These are phyloP conservation scores for Solanum pennellii DNA, from an alignment of 257 asterid genomes.

Conservation along the genomic window DNA sequence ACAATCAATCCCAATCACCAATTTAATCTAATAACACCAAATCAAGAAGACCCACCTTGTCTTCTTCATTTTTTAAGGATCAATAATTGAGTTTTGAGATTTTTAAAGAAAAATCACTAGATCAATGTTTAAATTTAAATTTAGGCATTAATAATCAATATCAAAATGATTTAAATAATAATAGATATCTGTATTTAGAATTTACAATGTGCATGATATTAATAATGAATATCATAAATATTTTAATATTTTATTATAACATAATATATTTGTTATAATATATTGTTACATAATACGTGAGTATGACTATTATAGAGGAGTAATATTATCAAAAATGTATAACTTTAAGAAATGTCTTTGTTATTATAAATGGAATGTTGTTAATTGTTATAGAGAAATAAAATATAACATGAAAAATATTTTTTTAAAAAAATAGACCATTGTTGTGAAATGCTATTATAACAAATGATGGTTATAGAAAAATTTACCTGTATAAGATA, in stretches of 20 bases:
- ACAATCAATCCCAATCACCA: background rate
- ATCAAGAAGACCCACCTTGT: background rate
- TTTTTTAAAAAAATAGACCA: background rate
- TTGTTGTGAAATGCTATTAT: background rate
- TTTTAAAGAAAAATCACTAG: too few relatives aligned
- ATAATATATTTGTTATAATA: too few relatives aligned
- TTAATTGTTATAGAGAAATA: too few relatives aligned
- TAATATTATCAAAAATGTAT: too few relatives aligned
- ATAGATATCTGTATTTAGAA: too few relatives aligned
- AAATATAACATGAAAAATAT: background rate
- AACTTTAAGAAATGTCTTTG: background rate
- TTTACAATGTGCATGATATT: background rate
- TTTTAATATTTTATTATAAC: too few relatives aligned
- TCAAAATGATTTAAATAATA: too few relatives aligned
- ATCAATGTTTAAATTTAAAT: background rate
- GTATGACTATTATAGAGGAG: too few relatives aligned
- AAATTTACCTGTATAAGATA: too few relatives aligned
- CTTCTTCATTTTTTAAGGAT: background rate
- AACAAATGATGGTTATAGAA: background rate
- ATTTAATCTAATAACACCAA: background rate
- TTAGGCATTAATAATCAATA: background rate
- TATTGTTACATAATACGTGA: too few relatives aligned
- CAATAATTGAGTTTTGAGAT: background rate
- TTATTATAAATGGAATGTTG: too few relatives aligned
- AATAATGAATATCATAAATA: too few relatives aligned